A percentile compares a stretch with the other conserved stretches of the same genome.
These are phyloP conservation scores for Catunica adiposa DNA, from an alignment of 2,329 filamentous ascomycete genomes.

Conservation along the genomic window DNA sequence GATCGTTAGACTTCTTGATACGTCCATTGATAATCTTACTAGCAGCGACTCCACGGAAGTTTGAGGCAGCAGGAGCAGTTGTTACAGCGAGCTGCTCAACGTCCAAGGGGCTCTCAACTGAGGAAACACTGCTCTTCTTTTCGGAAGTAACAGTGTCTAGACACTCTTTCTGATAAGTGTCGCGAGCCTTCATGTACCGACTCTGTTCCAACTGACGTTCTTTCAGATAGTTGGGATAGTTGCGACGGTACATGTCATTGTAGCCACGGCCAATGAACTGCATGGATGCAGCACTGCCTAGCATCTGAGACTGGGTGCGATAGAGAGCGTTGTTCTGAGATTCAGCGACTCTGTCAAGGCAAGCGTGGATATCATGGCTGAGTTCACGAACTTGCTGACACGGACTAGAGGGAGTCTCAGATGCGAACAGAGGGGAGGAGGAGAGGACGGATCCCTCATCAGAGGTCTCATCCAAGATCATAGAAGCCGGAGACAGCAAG, in stretches of 20 bases:
- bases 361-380: conserved; percentile 7
- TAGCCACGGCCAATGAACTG: conserved; percentile 10
- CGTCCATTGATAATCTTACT: not conserved
- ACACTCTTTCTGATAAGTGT: not conserved
- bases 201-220: conserved; percentile 5
- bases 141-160: not conserved
- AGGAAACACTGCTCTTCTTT: not conserved
- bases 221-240: conserved; percentile 1
- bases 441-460: not conserved
- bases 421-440: conserved; percentile 1
- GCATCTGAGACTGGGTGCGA: conserved; percentile 1
- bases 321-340: not conserved
- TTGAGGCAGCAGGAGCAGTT: no score
- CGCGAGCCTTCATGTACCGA: conserved; percentile 5
- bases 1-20: conserved; percentile 4
- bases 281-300: not conserved
- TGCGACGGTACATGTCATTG: conserved; percentile 8
- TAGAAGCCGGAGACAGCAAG: conserved; percentile 11
- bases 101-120: no score
- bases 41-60: not conserved
- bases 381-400: not conserved
- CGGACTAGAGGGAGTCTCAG: not conserved
- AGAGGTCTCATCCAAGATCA: conserved; percentile 3
- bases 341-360: conserved; percentile 5
- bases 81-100: no score